phyloP scores from a whole-genome alignment of 1,284 basidiomycete species.

The Ceraceosorus guamensis region DNA sequence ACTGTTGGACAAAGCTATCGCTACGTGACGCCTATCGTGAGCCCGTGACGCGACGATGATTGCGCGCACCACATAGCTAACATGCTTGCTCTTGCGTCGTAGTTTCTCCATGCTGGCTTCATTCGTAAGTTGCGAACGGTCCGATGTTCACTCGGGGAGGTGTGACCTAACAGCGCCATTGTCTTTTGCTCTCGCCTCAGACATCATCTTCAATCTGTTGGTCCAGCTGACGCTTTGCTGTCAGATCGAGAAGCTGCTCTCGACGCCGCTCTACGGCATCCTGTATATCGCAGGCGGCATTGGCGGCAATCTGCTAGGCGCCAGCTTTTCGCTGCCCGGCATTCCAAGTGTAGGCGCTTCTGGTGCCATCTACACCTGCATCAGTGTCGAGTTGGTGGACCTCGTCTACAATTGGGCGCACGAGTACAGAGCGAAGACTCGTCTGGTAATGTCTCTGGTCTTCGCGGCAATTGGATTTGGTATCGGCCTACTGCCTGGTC shows the following conservation, averaged over 20 bases:
- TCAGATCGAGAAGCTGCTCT: constrained; percentile 58
- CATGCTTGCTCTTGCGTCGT: constrained; percentile 67
- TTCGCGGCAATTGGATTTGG: constrained; percentile 78
- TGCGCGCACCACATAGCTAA: too few species aligned
- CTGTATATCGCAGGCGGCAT: constrained; percentile 83
- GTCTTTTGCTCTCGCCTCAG: too few species aligned
- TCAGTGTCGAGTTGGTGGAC: constrained; percentile 74
- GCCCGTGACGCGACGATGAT: constrained; percentile 51
- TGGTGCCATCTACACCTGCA: constrained; percentile 81
- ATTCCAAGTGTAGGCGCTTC: constrained; percentile 87
- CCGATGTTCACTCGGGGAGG: too few species aligned
- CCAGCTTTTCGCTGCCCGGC: constrained; percentile 78
- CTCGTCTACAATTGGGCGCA: constrained; percentile 76
- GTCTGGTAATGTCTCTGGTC: constrained; percentile 72
- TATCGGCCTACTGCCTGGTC: constrained; percentile 56
- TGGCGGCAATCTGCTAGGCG: constrained; percentile 67
- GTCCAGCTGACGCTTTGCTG: constrained; percentile 73
- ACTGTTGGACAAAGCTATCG: constrained; percentile 78
- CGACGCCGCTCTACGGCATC: constrained; percentile 69
- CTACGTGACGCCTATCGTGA: constrained; percentile 52
- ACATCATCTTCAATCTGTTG: constrained; percentile 74
- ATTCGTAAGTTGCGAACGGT: constrained; percentile 62
- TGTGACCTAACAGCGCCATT: too few species aligned
- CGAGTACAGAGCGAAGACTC: constrained; percentile 29
- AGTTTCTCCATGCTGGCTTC: constrained; percentile 87